Evolutionary conservation across 2,329 filamentous ascomycete genomes (phyloP).

Genomic region (Ophiostoma pallidulum): DNA sequence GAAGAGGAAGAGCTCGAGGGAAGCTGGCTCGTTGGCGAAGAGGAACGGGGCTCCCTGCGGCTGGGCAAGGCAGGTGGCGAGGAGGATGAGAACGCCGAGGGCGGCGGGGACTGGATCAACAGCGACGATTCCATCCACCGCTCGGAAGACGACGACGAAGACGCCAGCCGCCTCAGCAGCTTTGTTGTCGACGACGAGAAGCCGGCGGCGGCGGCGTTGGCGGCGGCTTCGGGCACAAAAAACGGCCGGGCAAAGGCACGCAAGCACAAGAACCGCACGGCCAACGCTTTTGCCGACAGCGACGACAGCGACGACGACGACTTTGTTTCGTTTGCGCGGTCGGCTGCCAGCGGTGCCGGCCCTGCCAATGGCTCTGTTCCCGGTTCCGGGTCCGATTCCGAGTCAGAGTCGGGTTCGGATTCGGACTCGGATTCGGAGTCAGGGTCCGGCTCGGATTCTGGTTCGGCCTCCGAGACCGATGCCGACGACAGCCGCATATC

Average conservation of each 20-base stretch:
- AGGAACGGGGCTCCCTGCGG: slow-evolving; percentile 49
- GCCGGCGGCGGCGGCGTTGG: slow-evolving; percentile 18
- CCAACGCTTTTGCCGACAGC: not conserved
- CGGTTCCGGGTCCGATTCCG: not conserved
- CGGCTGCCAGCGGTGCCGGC: slow-evolving; percentile 5
- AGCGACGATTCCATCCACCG: slow-evolving; percentile 57
- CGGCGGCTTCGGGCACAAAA: too few relatives aligned
- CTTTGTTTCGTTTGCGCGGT: not conserved
- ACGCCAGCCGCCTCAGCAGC: slow-evolving; percentile 44
- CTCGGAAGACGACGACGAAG: slow-evolving; percentile 45
- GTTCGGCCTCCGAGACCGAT: not conserved
- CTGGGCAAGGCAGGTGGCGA: slow-evolving; percentile 71
- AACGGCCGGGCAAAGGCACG: slow-evolving; percentile 24
- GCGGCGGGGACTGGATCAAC: slow-evolving; percentile 69
- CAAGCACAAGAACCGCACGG: not conserved
- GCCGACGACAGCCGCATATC: slow-evolving; percentile 26
- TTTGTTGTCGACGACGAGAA: slow-evolving; percentile 45
- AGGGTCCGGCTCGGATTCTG: not conserved
- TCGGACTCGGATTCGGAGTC: not conserved
- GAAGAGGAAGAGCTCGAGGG: slow-evolving; percentile 52
- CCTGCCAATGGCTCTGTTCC: slow-evolving; percentile 15
- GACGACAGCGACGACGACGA: slow-evolving; percentile 6
- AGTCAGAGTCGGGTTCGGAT: too few relatives aligned
- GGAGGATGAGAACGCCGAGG: slow-evolving; percentile 55
- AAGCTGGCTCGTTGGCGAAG: slow-evolving; percentile 69